A percentile compares a stretch with the other conserved stretches of the same genome.
These are phyloP conservation scores for Apiotrichum sp. DNA, from an alignment of 1,284 basidiomycete species.

Conservation along the genomic window DNA sequence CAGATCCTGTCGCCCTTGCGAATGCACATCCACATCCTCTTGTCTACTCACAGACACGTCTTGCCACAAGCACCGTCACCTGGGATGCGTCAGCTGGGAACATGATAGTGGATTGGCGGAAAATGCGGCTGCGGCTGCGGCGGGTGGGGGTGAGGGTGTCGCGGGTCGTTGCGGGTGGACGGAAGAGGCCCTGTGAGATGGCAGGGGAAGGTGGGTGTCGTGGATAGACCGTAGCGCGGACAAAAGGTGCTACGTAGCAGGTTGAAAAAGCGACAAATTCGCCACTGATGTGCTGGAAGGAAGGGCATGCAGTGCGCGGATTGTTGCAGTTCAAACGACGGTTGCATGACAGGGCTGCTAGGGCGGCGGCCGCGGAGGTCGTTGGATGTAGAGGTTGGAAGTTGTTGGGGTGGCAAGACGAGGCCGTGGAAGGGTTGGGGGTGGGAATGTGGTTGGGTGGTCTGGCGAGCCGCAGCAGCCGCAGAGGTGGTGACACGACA, in stretches of 20 bases:
- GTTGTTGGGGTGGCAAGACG: no score
- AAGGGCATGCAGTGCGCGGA: no score
- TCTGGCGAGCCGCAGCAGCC: not conserved
- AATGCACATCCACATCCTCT: not conserved
- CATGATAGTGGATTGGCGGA: not conserved
- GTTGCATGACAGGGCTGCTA: no score
- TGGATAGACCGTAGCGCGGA: no score
- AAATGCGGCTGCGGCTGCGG: not conserved
- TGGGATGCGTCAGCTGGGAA: slow-evolving; percentile 17
- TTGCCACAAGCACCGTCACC: slow-evolving; percentile 54
- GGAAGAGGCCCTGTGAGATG: not conserved
- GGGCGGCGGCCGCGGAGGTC: no score
- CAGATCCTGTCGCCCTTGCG: not conserved
- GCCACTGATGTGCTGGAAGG: not conserved
- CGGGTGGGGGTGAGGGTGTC: not conserved
- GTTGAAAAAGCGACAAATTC: not conserved
- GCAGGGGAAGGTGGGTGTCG: not conserved
- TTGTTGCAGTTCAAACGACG: no score
- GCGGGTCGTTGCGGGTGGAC: not conserved
- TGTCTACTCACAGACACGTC: slow-evolving; percentile 50
- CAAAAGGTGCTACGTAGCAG: no score
- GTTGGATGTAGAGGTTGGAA: no score
- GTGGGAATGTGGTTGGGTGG: not conserved
- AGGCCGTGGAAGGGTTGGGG: no score
- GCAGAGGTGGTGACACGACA: slow-evolving; percentile 2